Percentiles rank a stretch among this genome's conserved stretches.
phyloP scores from a whole-genome alignment of 225 moss, liverwort and hornwort species.

The Neckera pumila region DNA sequence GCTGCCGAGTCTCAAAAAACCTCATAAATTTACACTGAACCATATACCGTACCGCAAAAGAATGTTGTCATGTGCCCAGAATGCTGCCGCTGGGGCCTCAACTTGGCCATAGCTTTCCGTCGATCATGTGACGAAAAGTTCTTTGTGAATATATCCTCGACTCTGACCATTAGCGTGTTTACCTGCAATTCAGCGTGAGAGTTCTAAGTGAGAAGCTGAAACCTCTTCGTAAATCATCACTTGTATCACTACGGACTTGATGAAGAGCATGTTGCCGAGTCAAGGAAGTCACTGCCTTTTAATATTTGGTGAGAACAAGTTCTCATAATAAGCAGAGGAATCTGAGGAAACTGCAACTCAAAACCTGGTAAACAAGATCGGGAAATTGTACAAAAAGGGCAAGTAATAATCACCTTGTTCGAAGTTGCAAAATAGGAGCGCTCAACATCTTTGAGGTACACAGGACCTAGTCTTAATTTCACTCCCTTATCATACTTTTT shows the following conservation, averaged over 20 bases:
- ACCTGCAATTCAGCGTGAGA: constrained; percentile 16
- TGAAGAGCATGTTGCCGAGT: background rate
- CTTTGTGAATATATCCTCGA: constrained; percentile 63
- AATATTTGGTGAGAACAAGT: background rate
- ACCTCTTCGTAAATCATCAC: background rate
- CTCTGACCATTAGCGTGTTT: constrained; percentile 50
- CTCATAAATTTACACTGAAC: background rate
- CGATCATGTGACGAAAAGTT: constrained; percentile 58
- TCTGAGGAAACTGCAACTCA: background rate
- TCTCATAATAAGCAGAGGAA: background rate
- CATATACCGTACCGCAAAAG: constrained; percentile 32
- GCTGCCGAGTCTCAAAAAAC: background rate
- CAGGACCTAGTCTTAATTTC: constrained; percentile 8
- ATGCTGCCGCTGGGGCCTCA: constrained; percentile 53
- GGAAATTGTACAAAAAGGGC: background rate
- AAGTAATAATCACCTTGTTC: constrained; percentile 9
- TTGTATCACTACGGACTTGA: background rate
- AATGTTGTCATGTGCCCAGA: constrained; percentile 68
- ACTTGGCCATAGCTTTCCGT: constrained; percentile 70
- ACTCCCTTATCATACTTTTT: constrained; percentile 84
- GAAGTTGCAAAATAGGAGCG: constrained; percentile 31
- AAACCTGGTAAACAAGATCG: background rate
- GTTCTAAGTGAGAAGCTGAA: background rate
- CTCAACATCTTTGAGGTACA: constrained; percentile 36
- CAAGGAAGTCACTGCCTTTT: background rate